phyloP scores from a whole-genome alignment of 495 filamentous ascomycete species.

The Aspergillus homomorphus region DNA sequence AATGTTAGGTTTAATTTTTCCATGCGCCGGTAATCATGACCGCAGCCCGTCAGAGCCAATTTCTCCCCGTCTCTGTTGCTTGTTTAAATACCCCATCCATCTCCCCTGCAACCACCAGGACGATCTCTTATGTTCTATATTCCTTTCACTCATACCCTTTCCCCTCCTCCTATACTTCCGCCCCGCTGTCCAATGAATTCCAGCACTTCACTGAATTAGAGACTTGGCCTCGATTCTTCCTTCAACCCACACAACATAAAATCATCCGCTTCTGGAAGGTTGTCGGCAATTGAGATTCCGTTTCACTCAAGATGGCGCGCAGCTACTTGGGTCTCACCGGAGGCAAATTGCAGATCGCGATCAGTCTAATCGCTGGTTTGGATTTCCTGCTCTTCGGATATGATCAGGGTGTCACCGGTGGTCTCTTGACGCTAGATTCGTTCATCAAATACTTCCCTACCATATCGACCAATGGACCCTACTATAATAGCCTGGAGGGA shows the following conservation, averaged over 20 bases:
- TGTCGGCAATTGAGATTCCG: background rate
- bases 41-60: slow-evolving; percentile 4
- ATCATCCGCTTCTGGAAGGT: background rate
- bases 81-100: slow-evolving; percentile 9
- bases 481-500: slow-evolving; percentile 21
- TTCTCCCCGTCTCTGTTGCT: slow-evolving; percentile 2
- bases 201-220: background rate
- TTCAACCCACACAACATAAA: background rate
- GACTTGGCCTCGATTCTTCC: background rate
- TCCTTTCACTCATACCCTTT: background rate
- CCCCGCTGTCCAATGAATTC: background rate
- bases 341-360: slow-evolving; percentile 61
- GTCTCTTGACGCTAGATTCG: slow-evolving; percentile 52
- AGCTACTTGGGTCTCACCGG: slow-evolving; percentile 65
- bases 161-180: background rate
- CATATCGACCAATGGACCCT: slow-evolving; percentile 46
- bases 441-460: slow-evolving; percentile 55
- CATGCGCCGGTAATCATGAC: background rate
- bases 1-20: background rate
- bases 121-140: background rate
- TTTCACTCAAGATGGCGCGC: slow-evolving; percentile 25
- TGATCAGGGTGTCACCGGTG: slow-evolving; percentile 59
- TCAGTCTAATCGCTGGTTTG: slow-evolving; percentile 65
- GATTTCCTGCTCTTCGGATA: slow-evolving; percentile 65
- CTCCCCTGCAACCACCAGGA: background rate